Percentiles rank a stretch among this genome's conserved stretches.
Conservation (phyloP, 768 basidiomycete species). For the Lentinula sp. region DNA sequence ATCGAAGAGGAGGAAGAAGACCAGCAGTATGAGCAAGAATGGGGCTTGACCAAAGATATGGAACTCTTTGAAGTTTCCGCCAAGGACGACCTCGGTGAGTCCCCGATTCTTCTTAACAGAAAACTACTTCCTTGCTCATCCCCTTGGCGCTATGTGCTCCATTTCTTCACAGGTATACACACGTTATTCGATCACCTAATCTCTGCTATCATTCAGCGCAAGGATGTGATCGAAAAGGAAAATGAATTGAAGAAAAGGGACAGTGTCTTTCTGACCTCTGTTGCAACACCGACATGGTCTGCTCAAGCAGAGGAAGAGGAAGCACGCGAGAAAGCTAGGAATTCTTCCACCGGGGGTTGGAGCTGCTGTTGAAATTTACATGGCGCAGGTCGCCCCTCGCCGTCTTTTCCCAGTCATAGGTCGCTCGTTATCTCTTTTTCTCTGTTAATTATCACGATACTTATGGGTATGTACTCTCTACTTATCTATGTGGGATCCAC, state of each 20-base stretch:
- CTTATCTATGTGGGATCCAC: constrained; percentile 2
- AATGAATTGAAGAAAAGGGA: constrained; percentile 77
- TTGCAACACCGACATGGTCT: constrained; percentile 65
- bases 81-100: constrained; percentile 78
- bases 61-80: constrained; percentile 89
- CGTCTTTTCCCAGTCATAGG: constrained; percentile 6
- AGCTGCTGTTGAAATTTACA: constrained; percentile 53
- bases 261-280: constrained; percentile 69
- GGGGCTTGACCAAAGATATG: constrained; percentile 80
- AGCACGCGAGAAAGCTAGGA: constrained; percentile 48
- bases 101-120: not conserved
- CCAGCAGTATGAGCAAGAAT: constrained; percentile 50
- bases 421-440: constrained; percentile 13
- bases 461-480: constrained; percentile 9
- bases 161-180: constrained; percentile 56
- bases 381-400: constrained; percentile 13
- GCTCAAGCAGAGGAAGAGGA: constrained; percentile 80
- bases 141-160: not conserved
- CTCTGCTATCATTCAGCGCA: constrained; percentile 68
- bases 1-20: constrained; percentile 63
- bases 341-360: constrained; percentile 45
- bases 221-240: constrained; percentile 76
- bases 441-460: constrained; percentile 9
- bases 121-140: not conserved
- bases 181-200: constrained; percentile 77